Evolutionary conservation across 306 rosid genomes (phyloP).

Genomic region (Trifolium subterraneum): DNA sequence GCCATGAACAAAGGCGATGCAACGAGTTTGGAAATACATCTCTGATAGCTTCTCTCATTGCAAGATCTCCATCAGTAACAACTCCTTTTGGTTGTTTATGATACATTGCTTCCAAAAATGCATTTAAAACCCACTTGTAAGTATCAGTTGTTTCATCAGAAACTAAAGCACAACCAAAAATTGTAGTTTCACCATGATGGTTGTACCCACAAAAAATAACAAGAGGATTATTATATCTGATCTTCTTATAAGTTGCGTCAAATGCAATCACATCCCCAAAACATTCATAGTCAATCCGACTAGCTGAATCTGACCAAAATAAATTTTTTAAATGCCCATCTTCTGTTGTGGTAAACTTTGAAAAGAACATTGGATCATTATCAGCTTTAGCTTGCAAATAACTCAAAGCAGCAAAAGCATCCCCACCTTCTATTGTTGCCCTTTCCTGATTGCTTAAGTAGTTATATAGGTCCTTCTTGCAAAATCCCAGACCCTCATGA

Average conservation of each 20-base stretch:
- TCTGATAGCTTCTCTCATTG: neutral
- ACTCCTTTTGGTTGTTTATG: neutral
- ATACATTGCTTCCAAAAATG: neutral
- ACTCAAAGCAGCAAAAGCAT: neutral
- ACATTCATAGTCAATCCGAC: neutral
- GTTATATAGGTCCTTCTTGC: slow-evolving; percentile 7
- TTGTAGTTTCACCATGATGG: neutral
- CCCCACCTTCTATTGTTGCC: neutral
- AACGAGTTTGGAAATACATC: neutral
- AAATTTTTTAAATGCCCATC: neutral
- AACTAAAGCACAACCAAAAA: neutral
- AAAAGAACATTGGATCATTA: neutral
- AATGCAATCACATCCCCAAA: neutral
- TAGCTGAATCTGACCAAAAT: neutral
- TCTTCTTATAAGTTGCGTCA: neutral
- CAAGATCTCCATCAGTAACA: neutral
- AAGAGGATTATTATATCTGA: neutral
- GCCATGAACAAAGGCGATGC: neutral
- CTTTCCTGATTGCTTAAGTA: neutral
- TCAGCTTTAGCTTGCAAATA: no score
- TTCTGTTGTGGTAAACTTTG: neutral
- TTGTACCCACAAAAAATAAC: neutral
- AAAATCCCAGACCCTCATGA: neutral
- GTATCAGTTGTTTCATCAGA: neutral
- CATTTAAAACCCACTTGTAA: neutral